A percentile compares a stretch with the other conserved stretches of the same genome.
Conservation (phyloP, 108 stramenopile species). For the Skeletonema grethae region DNA sequence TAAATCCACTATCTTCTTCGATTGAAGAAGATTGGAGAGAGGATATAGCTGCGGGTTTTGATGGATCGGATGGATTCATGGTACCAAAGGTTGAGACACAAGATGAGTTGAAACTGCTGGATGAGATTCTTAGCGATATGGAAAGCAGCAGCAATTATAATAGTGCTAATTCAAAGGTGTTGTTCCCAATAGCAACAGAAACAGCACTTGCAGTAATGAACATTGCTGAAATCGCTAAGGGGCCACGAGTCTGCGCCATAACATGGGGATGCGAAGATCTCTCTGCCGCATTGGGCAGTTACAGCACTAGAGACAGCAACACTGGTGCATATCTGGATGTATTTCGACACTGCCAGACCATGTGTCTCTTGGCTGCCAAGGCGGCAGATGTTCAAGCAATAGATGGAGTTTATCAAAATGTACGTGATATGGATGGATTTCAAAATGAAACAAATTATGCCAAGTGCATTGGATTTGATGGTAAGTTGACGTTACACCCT, state of each 20-base stretch:
- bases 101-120: conserved; percentile 30
- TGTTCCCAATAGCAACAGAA: conserved; percentile 48
- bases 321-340: conserved; percentile 29
- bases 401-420: conserved; percentile 50
- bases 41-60: conserved; percentile 22
- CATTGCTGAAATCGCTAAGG: conserved; percentile 40
- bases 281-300: conserved; percentile 39
- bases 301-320: conserved; percentile 20
- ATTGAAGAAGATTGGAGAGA: conserved; percentile 26
- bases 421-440: conserved; percentile 41
- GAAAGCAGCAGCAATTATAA: neutral
- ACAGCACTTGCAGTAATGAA: conserved; percentile 41
- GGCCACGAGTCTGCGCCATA: conserved; percentile 39
- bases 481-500: conserved; percentile 46
- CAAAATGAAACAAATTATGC: conserved; percentile 28
- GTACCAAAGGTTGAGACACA: conserved; percentile 47
- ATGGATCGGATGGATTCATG: conserved; percentile 43
- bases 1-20: conserved; percentile 35
- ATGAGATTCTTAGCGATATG: conserved; percentile 28
- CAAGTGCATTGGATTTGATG: conserved; percentile 48
- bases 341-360: conserved; percentile 40
- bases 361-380: conserved; percentile 47
- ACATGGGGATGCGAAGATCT: conserved; percentile 55
- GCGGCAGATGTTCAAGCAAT: conserved; percentile 50
- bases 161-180: conserved; percentile 5